Conservation (phyloP, 139 green algal species). For the Picochlorum sp. region DNA sequence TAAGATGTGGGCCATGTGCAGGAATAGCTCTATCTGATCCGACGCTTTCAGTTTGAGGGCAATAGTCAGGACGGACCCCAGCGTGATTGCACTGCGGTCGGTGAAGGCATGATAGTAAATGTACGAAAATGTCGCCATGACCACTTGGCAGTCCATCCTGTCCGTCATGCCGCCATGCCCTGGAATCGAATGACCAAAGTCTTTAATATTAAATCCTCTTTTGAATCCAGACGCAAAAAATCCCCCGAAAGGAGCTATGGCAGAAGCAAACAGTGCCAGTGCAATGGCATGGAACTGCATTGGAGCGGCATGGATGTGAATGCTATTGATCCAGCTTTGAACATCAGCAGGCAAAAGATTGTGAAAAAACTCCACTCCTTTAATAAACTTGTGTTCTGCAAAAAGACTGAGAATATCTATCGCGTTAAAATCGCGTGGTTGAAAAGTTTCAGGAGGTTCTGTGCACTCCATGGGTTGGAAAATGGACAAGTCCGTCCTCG, state of each 20-base stretch:
- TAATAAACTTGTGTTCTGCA: background rate
- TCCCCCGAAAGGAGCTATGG: conserved; percentile 94
- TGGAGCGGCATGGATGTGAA: conserved; percentile 20
- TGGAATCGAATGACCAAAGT: conserved; percentile 97
- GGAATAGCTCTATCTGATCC: conserved; percentile 22
- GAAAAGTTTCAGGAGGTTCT: conserved; percentile 50
- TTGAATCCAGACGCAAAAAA: conserved; percentile 99
- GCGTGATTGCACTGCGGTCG: conserved; percentile 16
- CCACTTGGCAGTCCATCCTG: conserved; percentile 96
- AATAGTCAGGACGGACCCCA: conserved; percentile 47
- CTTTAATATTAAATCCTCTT: conserved; percentile 96
- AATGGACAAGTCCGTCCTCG: conserved; percentile 60
- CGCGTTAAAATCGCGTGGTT: conserved; percentile 34
- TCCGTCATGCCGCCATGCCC: conserved; percentile 97
- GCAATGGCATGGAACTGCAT: conserved; percentile 56
- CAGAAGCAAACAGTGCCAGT: conserved; percentile 84
- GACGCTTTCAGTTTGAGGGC: conserved; percentile 6
- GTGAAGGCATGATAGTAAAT: conserved; percentile 90
- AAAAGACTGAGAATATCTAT: conserved; percentile 24
- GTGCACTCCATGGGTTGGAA: conserved; percentile 45
- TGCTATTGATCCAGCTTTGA: background rate
- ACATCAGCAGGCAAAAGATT: conserved; percentile 12
- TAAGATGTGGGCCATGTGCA: conserved; percentile 20
- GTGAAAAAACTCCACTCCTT: background rate
- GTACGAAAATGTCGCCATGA: conserved; percentile 95